Base-by-base conservation (phyloP, 345 rosid genomes). In the Clarkia xantiana region DNA sequence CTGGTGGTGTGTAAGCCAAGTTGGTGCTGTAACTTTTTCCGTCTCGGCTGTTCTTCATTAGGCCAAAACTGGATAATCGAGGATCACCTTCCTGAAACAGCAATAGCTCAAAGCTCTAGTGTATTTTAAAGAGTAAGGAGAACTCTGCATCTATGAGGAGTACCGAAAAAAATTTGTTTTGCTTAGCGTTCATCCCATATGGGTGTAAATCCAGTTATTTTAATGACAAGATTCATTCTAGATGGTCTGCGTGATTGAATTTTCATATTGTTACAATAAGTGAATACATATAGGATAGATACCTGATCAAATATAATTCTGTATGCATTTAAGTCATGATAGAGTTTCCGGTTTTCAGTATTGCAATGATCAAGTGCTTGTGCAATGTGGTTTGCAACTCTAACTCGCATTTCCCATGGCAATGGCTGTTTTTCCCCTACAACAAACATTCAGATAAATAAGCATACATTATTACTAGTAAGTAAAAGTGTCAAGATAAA, bases 341-440 rank as follows among this genome's bases (percentile, higher is more conserved):
- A 90, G 59, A 90, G 67, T 59, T 82, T 86, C 18, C 76, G 62
- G 63, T 83, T 83, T 44, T 79, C 83, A 1, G 71, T 38, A 66
- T 62, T 75, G 78, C 97, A 90, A 61, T 82, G 78, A 60, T 77
- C 88, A 58, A 90, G 91, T 52, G 83, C 88, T 71, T 82, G 84
- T 39, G 88, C 91, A 66, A 90, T 79, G 62, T 74, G 61, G 65
- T 68, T 67, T 20, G 95, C 94, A 15, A 86, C 84, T 72, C 95
- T 67, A 23, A 82, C 82, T n/a, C 97, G 94, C 95, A 90, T 82
- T 47, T 90, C 94, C 97, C 97, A 90, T 40, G 95, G 88, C 65
- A 90, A 76, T 40, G 95, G 94, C 62, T 90, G 94, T 40, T 80
- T 86, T 51, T 90, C 97, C 97, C 97, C 97, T 89, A 49, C 16